A percentile compares a stretch with the other conserved stretches of the same genome.
phyloP scores from a whole-genome alignment of 2,329 filamentous ascomycete species.

The Cladorrhinum sp. region DNA sequence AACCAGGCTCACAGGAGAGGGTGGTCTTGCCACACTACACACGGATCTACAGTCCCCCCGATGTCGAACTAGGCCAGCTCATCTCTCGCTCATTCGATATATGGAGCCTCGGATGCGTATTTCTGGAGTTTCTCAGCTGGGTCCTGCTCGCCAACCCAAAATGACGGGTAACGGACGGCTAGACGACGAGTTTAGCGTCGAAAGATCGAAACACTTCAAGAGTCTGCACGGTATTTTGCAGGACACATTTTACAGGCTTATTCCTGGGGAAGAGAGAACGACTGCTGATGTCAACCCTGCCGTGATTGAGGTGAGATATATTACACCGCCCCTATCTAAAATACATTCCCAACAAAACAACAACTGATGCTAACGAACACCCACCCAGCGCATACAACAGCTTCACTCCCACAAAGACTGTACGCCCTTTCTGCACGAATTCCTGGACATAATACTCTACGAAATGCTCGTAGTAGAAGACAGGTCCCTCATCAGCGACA shows the following conservation, averaged over 20 bases:
- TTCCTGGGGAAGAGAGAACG: not conserved
- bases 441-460: not conserved
- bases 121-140: not conserved
- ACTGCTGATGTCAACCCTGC: not conserved
- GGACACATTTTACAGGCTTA: not conserved
- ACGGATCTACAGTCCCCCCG: not conserved
- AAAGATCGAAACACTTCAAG: not conserved
- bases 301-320: not conserved
- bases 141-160: not conserved
- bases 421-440: not conserved
- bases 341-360: too few relatives aligned
- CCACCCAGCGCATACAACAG: not conserved
- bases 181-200: not conserved
- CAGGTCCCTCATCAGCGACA: not conserved
- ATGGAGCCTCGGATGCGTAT: not conserved
- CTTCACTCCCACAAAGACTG: not conserved
- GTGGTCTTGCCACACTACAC: not conserved
- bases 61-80: not conserved
- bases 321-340: too few relatives aligned
- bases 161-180: not conserved
- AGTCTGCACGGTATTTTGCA: not conserved
- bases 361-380: too few relatives aligned
- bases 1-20: not conserved
- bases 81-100: not conserved
- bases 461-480: not conserved